Evolutionary conservation across 441 rosid species (phyloP).

Genomic region (Oxalis stricta): DNA sequence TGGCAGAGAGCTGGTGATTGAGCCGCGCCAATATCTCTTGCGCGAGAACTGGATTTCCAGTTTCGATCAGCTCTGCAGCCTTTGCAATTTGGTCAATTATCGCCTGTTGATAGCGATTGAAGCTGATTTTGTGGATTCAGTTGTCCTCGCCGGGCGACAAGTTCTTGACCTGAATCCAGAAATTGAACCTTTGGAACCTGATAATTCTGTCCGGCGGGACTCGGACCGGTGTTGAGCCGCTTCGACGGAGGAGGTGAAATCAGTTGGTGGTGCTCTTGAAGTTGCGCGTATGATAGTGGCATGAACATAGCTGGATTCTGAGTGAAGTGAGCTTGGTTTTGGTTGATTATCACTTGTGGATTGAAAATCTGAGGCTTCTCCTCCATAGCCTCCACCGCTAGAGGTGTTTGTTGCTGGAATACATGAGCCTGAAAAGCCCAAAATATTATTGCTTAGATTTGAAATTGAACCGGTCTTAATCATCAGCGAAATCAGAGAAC

Average conservation of each 20-base stretch:
- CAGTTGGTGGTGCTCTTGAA: constrained; percentile 25
- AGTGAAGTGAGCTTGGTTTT: constrained; percentile 31
- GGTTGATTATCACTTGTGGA: constrained; percentile 30
- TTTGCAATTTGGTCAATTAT: constrained; percentile 39
- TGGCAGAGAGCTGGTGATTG: constrained; percentile 96
- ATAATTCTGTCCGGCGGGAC: constrained; percentile 19
- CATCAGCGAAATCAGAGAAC: constrained; percentile 11
- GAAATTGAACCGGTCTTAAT: constrained; percentile 13
- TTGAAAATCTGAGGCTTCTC: constrained; percentile 30
- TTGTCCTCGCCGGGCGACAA: constrained; percentile 19
- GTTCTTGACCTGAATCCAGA: constrained; percentile 29
- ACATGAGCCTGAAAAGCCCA: constrained; percentile 9
- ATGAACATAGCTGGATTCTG: constrained; percentile 29
- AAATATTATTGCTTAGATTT: constrained; percentile 12
- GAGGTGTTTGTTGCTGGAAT: constrained; percentile 25
- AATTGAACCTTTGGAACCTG: constrained; percentile 17
- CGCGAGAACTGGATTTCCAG: constrained; percentile 64
- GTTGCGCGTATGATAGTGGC: constrained; percentile 17
- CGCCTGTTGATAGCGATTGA: constrained; percentile 35
- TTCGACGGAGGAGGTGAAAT: constrained; percentile 32
- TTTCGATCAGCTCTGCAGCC: constrained; percentile 58
- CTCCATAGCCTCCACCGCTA: constrained; percentile 19
- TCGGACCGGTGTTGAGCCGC: constrained; percentile 29
- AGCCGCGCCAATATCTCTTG: constrained; percentile 99
- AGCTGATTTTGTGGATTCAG: constrained; percentile 17